Base-by-base conservation (phyloP, 2,329 filamentous ascomycete genomes). In the Blastomyces emzantsi region DNA sequence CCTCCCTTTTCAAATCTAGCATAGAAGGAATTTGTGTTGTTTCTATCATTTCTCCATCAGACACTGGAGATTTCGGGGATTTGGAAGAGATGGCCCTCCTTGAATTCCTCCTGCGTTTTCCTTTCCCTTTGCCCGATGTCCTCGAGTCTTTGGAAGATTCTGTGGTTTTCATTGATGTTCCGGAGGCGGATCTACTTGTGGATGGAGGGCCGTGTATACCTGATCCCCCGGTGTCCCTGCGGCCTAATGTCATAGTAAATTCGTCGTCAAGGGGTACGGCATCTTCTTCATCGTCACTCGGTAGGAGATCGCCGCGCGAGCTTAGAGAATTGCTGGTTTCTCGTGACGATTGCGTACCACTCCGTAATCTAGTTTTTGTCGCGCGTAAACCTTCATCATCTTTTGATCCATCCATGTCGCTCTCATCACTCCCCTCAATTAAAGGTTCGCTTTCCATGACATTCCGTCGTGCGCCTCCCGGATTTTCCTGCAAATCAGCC, bases 261-360 rank as follows among this genome's bases (percentile, higher is more conserved):
- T 97, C 92, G 72, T 97, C 93, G 70, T 93, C 90, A 22, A 97
- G 78, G 15, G 92, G 90, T n/a, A 96, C 85, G 0, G 93, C 93
- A 75, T 97, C 93, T 73, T 96, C 92, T 67, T 95, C 91, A 62
- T 92, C 91, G 70, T 96, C 92, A 70, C 92, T 96, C 0, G 91
- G 91, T 68, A 97, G 94, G 15, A 97, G 79, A 76, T 97, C 93
- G 1, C 92, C 92, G 57, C 93, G 82, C 13, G 92, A 96, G 70
- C 92, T 89, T 67, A 89, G 86, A 6, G 92, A 96, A 73, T 93
- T 92, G 36, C 86, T 89, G 0, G 92, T 96, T 67, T 88, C 88
- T 51, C 88, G 88, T 15, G 91, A 96, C 4, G 85, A 88, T 17
- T 86, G 84, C 0, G 92, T 97, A 57, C 85, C 86, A 74, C 92